Percentiles rank a stretch among this genome's conserved stretches.
Evolutionary conservation across 208 protist genomes (phyloP).

Genomic region (Entamoeba invadens): DNA sequence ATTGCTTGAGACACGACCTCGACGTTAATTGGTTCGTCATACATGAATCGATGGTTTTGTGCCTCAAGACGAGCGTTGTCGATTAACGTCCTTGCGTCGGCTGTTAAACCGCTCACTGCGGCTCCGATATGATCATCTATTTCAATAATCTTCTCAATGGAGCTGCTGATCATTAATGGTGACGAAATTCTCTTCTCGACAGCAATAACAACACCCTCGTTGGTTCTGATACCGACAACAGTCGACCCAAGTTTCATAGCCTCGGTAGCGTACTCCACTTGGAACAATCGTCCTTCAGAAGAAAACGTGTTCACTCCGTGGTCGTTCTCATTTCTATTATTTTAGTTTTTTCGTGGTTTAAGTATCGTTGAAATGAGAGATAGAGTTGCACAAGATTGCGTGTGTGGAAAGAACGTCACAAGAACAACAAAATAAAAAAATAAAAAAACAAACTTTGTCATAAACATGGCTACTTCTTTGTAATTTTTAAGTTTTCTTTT

Average conservation of each 20-base stretch:
- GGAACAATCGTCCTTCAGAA: conserved; percentile 95
- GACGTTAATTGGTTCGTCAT: conserved; percentile 87
- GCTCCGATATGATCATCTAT: conserved; percentile 77
- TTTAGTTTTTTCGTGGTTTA: too few relatives aligned
- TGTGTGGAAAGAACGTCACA: too few relatives aligned
- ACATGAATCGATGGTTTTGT: conserved; percentile 96
- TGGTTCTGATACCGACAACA: conserved; percentile 83
- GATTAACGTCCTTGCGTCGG: conserved; percentile 70
- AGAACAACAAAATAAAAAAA: too few relatives aligned
- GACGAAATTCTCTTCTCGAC: conserved; percentile 94
- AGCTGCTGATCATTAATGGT: conserved; percentile 76
- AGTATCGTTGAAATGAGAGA: too few relatives aligned
- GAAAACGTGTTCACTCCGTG: conserved; percentile 97
- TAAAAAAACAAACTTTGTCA: too few relatives aligned
- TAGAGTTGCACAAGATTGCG: too few relatives aligned
- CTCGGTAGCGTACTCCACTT: conserved; percentile 79
- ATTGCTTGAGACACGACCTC: conserved; percentile 80
- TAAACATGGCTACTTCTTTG: too few relatives aligned
- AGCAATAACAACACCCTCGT: conserved; percentile 87
- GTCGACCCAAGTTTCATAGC: conserved; percentile 86
- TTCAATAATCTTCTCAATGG: conserved; percentile 89
- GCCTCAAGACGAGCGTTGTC: conserved; percentile 73
- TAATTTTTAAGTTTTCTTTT: too few relatives aligned
- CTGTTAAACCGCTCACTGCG: conserved; percentile 86
- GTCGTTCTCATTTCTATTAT: conserved; percentile 80